A percentile compares a stretch with the other conserved stretches of the same genome.
Evolutionary conservation across 257 asterid species (phyloP).

Genomic region (Petunia secreta): DNA sequence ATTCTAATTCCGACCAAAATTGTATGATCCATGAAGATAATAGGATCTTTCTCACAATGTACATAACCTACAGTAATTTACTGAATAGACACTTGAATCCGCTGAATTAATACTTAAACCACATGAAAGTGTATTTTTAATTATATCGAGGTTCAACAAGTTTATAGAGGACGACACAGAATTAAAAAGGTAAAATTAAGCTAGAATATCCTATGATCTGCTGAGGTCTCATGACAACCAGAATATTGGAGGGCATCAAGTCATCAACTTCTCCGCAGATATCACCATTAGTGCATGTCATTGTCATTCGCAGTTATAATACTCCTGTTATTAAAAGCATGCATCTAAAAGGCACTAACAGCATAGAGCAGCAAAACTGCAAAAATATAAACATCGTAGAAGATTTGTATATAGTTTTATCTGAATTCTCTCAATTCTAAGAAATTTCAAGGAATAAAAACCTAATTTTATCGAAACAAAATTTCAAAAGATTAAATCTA

Average conservation of each 20-base stretch:
- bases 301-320: background rate
- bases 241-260: no score
- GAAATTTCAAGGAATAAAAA: no score
- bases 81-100: background rate
- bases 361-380: slow-evolving; percentile 52
- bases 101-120: background rate
- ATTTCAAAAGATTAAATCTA: no score
- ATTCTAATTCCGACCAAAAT: no score
- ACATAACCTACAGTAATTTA: background rate
- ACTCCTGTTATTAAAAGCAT: slow-evolving; percentile 33
- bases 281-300: background rate
- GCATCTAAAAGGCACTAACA: slow-evolving; percentile 47
- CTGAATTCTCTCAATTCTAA: background rate
- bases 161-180: background rate
- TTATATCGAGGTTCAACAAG: background rate
- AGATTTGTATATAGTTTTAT: background rate
- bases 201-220: background rate
- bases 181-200: background rate
- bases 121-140: background rate
- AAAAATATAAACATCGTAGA: background rate
- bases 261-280: no score
- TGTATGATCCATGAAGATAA: background rate
- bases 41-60: background rate
- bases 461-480: no score
- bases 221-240: no score